Evolutionary conservation across 1,284 basidiomycete species (phyloP).

Genomic region (Ceratobasidium sp.): DNA sequence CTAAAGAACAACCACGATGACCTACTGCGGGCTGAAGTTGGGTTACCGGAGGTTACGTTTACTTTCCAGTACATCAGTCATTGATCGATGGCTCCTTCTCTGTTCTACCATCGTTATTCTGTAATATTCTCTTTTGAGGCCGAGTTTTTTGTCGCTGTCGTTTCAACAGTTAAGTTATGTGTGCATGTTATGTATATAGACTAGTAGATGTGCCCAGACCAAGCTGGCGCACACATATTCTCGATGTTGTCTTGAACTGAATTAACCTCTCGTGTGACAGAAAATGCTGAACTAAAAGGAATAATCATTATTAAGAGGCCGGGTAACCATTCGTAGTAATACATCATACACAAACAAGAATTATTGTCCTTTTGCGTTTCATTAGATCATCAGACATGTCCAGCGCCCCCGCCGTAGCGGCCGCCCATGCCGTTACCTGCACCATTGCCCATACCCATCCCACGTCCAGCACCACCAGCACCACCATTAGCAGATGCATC

Average conservation of each 20-base stretch:
- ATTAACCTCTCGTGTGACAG: no score
- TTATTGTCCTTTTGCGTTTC: background rate
- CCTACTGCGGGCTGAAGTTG: constrained; percentile 90
- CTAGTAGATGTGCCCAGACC: background rate
- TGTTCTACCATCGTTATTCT: background rate
- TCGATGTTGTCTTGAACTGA: background rate
- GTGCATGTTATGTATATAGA: background rate
- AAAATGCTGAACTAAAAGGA: background rate
- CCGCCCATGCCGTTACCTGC: constrained; percentile 11
- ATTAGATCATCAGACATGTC: constrained; percentile 16
- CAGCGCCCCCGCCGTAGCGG: constrained; percentile 30
- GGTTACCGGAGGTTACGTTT: constrained; percentile 86
- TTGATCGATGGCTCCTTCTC: constrained; percentile 49
- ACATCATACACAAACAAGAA: constrained; percentile 8
- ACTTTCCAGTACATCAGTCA: constrained; percentile 94
- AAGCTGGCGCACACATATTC: background rate
- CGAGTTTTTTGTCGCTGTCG: background rate
- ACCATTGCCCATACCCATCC: constrained; percentile 33
- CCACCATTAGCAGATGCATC: constrained; percentile 49
- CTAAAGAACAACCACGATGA: constrained; percentile 96
- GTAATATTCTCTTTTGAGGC: background rate
- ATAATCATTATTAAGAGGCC: background rate
- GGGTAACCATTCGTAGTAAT: constrained; percentile 18
- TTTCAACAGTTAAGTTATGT: background rate
- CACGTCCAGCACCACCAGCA: constrained; percentile 51